Base-by-base conservation (phyloP, 2,329 filamentous ascomycete genomes). In the Chrysosporium keratinophilum region DNA sequence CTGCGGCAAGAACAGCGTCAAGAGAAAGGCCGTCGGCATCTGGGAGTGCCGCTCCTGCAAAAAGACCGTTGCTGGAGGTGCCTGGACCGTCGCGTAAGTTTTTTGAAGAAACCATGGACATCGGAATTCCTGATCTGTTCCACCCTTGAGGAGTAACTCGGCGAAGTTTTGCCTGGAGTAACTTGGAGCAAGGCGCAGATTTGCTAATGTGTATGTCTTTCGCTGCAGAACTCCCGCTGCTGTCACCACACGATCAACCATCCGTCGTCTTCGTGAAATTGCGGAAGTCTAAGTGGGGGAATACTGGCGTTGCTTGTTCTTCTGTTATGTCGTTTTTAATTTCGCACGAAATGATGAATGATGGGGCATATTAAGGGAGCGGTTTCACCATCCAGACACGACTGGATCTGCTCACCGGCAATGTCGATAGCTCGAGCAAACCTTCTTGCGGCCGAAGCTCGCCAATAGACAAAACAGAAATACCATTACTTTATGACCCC, bases 41-140 rank as follows among this genome's bases (percentile, higher is more conserved):
- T 96, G 91, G 91, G 82, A 91, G 76, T 98, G 93, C 87, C 85
- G 83, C 76, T 81, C 85, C 58, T 97, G 93, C 85, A 84, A 87
- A 75, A 96, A 96, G 86, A 88, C 84, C 70, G 81, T 91, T 65
- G 91, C 88, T 68, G 88, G 88, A 75, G 88, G 91, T 77, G 93
- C 91, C 70, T 97, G 94, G 82, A 85, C 83, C 68, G 86, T 97
- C 74, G 86, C 93, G 91, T 96, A 88, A 78, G 90, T 93, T 61
- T 57, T 56, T 34, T 1, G 14, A 19, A 15, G 34, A 20, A n/a
- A 52, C 17, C 37, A 20, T 7, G 7, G 33, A 35, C 12, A 12
- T 5, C 14, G 35, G 15, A 31, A 23, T 1, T n/a, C 23, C 14
- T 28, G 9, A 14, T 20, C 5, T 14, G 4, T 31, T 28, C 28